phyloP scores from a whole-genome alignment of 192 early-diverging fungal species.

The Umbelopsis sp. region DNA sequence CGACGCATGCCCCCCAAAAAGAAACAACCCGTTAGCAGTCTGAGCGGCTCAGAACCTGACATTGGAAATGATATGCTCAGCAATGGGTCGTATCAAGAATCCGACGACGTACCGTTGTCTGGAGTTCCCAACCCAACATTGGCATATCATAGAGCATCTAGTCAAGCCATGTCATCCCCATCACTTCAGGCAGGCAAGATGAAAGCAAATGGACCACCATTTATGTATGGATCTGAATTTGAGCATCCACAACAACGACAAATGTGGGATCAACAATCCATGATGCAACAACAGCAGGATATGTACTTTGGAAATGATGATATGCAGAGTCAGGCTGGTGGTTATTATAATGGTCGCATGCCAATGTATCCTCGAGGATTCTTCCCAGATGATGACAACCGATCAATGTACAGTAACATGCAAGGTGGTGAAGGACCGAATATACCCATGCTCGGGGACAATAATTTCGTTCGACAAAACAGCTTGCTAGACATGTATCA shows the following conservation, averaged over 20 bases:
- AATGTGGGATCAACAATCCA: constrained; percentile 17
- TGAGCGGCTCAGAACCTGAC: constrained; percentile 6
- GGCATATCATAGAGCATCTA: not conserved
- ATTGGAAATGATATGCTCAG: not conserved
- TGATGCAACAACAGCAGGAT: not conserved
- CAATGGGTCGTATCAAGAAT: not conserved
- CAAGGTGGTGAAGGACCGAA: constrained; percentile 30
- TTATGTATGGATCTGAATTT: not conserved
- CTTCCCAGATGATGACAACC: constrained; percentile 10
- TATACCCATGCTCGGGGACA: constrained; percentile 33
- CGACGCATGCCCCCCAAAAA: not conserved
- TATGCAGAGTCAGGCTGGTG: not conserved
- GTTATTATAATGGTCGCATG: not conserved
- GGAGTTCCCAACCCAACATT: not conserved
- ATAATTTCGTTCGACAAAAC: constrained; percentile 39
- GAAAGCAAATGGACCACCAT: not conserved
- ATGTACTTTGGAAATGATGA: constrained; percentile 8
- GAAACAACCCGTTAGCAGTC: not conserved
- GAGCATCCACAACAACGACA: constrained; percentile 2
- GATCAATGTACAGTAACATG: constrained; percentile 16
- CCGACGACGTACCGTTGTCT: not conserved
- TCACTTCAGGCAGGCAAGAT: not conserved
- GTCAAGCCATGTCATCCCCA: not conserved
- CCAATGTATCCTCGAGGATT: constrained; percentile 1
- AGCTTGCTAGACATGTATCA: constrained; percentile 36